Conservation (phyloP, 169 alveolate species). For the Eimeria falciformis region DNA sequence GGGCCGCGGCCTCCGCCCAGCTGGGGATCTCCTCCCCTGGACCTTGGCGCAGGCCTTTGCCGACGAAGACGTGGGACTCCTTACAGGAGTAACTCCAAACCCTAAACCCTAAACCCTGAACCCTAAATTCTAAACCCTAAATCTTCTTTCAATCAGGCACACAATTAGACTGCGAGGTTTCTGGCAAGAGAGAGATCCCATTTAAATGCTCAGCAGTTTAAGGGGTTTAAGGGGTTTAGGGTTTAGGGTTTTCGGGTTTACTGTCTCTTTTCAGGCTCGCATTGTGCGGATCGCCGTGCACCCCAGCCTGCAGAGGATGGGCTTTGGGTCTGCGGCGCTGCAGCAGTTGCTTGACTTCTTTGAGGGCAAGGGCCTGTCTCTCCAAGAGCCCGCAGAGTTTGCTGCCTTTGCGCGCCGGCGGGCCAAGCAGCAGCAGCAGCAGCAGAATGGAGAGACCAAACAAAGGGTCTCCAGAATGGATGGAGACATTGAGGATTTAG, state of each 20-base stretch:
- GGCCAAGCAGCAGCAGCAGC: conserved; percentile 19
- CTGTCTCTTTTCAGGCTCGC: conserved; percentile 87
- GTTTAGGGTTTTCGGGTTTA: too few species aligned
- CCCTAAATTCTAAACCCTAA: neutral
- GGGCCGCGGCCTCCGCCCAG: conserved; percentile 87
- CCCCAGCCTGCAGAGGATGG: conserved; percentile 97
- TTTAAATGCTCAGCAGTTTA: too few species aligned
- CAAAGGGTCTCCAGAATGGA: conserved; percentile 18
- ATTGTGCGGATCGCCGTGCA: conserved; percentile 99
- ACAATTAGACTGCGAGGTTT: too few species aligned
- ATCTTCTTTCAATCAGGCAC: too few species aligned
- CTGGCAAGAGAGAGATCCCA: too few species aligned
- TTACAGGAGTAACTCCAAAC: conserved; percentile 78
- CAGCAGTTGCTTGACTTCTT: conserved; percentile 85
- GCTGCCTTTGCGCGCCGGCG: conserved; percentile 17
- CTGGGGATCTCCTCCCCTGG: conserved; percentile 99
- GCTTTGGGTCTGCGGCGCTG: conserved; percentile 97
- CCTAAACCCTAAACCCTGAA: neutral
- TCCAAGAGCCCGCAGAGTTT: conserved; percentile 37
- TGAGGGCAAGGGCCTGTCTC: conserved; percentile 60
- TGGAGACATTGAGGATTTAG: conserved; percentile 13
- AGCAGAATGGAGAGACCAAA: conserved; percentile 22
- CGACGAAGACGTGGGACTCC: conserved; percentile 95
- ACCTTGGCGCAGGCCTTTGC: conserved; percentile 96
- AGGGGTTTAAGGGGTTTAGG: too few species aligned